These are phyloP conservation scores for Ramichloridium luteum DNA, from an alignment of 2,329 filamentous ascomycete genomes.

Conservation along the genomic window DNA sequence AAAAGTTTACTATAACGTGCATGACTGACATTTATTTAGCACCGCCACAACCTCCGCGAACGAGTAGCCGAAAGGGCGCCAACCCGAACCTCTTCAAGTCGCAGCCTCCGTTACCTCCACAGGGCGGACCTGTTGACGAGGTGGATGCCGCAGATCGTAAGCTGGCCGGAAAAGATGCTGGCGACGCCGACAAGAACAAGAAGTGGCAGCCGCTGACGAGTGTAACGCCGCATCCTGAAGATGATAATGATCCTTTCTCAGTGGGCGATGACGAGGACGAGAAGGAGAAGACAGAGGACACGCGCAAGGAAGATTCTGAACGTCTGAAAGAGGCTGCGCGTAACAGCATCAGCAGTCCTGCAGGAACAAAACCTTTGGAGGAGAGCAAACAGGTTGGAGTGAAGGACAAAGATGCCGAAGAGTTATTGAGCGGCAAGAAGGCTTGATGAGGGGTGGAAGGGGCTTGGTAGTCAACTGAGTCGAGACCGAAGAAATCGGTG, in stretches of 20 bases:
- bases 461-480: conserved; percentile 45
- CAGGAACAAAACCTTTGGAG: conserved; percentile 16
- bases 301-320: conserved; percentile 41
- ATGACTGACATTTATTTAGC: conserved; percentile 29
- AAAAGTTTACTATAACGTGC: too few relatives aligned
- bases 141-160: conserved; percentile 60
- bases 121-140: conserved; percentile 59
- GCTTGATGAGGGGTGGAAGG: too few relatives aligned
- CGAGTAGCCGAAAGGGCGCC: conserved; percentile 52
- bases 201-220: conserved; percentile 94
- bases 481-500: conserved; percentile 41
- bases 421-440: conserved; percentile 26
- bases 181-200: conserved; percentile 52
- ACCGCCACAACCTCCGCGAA: conserved; percentile 35
- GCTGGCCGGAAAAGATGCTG: conserved; percentile 8
- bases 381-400: conserved; percentile 32
- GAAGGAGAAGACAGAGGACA: conserved; percentile 50
- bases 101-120: conserved; percentile 40
- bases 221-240: conserved; percentile 62
- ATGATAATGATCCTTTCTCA: conserved; percentile 92
- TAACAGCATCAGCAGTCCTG: conserved; percentile 45
- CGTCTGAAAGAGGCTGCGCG: conserved; percentile 38
- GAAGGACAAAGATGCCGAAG: conserved; percentile 35
- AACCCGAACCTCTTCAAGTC: conserved; percentile 76
- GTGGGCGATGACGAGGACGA: conserved; percentile 76